Base-by-base conservation (phyloP, 805 yeast genomes). In the Maudiozyma saulgeensis region DNA sequence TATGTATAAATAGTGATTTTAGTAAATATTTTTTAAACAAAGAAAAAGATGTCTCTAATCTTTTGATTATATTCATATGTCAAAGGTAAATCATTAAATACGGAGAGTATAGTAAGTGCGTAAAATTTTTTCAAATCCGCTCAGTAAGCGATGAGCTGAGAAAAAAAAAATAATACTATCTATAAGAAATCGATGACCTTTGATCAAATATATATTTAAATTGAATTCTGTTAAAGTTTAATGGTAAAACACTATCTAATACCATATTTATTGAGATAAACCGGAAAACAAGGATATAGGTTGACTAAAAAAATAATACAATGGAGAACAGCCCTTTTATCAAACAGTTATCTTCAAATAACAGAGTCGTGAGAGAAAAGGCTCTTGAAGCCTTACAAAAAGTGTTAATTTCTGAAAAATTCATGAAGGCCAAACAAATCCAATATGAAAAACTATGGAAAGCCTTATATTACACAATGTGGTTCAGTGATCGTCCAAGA, bases 391-490 rank as follows among this genome's bases (percentile, higher is more conserved):
- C 87, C 1, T 71, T 88, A 56, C 75, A 74, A 56, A 76, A 76
- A 54, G 84, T 77, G 60, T 68, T 88, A 44, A 63, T 75, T 1
- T 68, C 74, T 26, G 57, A 63, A 34, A 70, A 76, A 38, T 66
- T 81, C 39, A 60, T 73, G 6, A 68, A 65, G 32, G 54, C 73
- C 37, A 69, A 63, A 40, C 71, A 62, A 44, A 60, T 77, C 39
- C 93, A 88, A 47, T 72, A 80, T 54, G 85, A 85, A 56, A 90
- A 91, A 64, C 71, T 93, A 51, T 93, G 99, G 97, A 89, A 87
- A 68, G 99, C 98, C n/a, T 74, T 93, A 40, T 93, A 84, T 68
- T 93, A 75, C 63, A 79, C 96, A 11, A 87, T 93, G 96, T 93
- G 99, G 98, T 88, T 84, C 70, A 79, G 95, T 63, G 99, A 93